Evolutionary conservation across 805 yeast species (phyloP).

Genomic region (Komagataella populi): DNA sequence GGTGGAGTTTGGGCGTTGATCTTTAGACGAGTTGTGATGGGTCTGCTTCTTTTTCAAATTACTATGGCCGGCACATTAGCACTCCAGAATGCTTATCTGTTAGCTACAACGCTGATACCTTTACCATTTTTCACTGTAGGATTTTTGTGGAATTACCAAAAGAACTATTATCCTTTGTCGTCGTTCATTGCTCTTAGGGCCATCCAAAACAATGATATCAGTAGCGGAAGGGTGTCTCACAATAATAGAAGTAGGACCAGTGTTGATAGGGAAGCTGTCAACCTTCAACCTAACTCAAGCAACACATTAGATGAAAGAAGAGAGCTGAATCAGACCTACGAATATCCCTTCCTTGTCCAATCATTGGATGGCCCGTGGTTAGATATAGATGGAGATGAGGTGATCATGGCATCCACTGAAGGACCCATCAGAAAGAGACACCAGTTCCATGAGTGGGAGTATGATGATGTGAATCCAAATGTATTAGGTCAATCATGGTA

Average conservation of each 20-base stretch:
- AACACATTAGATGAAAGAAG: conserved; percentile 61
- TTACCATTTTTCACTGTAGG: conserved; percentile 57
- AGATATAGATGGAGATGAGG: conserved; percentile 45
- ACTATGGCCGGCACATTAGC: conserved; percentile 86
- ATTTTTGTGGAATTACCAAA: conserved; percentile 70
- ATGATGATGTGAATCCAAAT: background rate
- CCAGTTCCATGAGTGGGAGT: conserved; percentile 12
- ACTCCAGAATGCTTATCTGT: conserved; percentile 62
- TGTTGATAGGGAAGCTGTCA: background rate
- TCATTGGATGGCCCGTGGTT: conserved; percentile 81
- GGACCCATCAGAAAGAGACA: conserved; percentile 17
- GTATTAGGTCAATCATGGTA: background rate
- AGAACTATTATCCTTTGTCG: conserved; percentile 66
- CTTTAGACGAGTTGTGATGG: conserved; percentile 69
- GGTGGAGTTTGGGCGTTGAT: conserved; percentile 94
- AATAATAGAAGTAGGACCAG: background rate
- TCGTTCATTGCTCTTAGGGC: conserved; percentile 82
- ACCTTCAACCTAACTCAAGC: background rate
- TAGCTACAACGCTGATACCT: conserved; percentile 64
- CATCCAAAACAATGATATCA: conserved; percentile 31
- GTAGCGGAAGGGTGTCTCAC: background rate
- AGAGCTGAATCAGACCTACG: conserved; percentile 58
- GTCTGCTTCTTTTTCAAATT: conserved; percentile 71
- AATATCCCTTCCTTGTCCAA: conserved; percentile 59
- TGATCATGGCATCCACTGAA: conserved; percentile 30